A percentile compares a stretch with the other conserved stretches of the same genome.
Conservation (phyloP, 257 asterid genomes). For the Gynochthodes officinalis region DNA sequence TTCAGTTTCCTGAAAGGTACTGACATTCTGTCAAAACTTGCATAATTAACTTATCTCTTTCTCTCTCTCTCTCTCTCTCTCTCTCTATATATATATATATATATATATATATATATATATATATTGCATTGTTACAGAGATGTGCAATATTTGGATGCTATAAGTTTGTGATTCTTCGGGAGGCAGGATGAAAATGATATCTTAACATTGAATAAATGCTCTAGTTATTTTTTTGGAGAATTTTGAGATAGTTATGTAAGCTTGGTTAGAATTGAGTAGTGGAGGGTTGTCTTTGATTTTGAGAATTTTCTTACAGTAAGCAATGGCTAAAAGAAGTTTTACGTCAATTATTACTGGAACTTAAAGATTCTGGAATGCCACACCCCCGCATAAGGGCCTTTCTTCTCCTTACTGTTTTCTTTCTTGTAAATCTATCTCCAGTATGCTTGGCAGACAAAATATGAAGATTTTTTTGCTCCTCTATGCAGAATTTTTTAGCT, state of each 20-base stretch:
- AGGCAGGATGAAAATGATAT: neutral
- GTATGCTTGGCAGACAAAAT: neutral
- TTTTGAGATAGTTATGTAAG: neutral
- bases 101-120: too few species aligned
- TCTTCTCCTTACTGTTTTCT: neutral
- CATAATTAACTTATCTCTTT: neutral
- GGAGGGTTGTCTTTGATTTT: neutral
- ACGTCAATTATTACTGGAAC: neutral
- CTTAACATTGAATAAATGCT: neutral
- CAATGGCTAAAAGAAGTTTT: neutral
- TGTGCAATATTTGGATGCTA: neutral
- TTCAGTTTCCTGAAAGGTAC: constrained; percentile 98
- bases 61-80: too few species aligned
- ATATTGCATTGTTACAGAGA: constrained; percentile 6
- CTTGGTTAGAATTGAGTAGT: neutral
- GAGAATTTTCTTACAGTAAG: neutral
- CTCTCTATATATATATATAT: too few species aligned
- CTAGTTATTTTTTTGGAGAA: neutral
- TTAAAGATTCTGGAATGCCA: neutral
- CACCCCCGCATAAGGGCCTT: neutral
- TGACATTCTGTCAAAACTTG: neutral
- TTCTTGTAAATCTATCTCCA: neutral
- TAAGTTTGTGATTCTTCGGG: neutral
- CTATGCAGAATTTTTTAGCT: neutral
- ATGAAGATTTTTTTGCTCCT: neutral